These are phyloP conservation scores for Amylocarpus encephaloides DNA, from an alignment of 2,329 filamentous ascomycete genomes.

Conservation along the genomic window DNA sequence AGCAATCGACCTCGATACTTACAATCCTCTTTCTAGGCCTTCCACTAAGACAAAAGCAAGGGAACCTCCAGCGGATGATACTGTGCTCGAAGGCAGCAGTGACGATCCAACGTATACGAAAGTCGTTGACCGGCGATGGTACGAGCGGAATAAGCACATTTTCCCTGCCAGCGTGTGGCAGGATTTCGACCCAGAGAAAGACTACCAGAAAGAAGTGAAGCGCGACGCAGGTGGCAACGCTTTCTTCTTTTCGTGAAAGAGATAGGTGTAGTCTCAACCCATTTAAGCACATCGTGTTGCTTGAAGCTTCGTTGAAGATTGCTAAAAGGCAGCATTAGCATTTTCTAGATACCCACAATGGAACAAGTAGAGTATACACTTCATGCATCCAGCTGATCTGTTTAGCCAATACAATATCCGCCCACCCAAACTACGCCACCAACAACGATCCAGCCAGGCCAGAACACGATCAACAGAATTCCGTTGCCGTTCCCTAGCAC, in stretches of 20 bases:
- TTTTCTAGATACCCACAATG: slow-evolving; percentile 4
- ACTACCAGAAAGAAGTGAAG: slow-evolving; percentile 70
- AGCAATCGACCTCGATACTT: slow-evolving; percentile 22
- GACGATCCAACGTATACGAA: slow-evolving; percentile 82
- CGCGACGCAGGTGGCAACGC: slow-evolving; percentile 85
- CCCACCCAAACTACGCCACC: slow-evolving; percentile 13
- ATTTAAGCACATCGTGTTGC: not conserved
- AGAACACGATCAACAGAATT: slow-evolving; percentile 26
- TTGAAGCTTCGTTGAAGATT: not conserved
- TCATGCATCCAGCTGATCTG: slow-evolving; percentile 5
- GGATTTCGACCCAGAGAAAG: slow-evolving; percentile 84
- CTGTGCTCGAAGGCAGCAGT: slow-evolving; percentile 62
- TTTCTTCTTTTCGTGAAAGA: slow-evolving; percentile 69
- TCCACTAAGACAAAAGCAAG: slow-evolving; percentile 33
- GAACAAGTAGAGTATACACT: not conserved
- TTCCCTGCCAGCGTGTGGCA: slow-evolving; percentile 95
- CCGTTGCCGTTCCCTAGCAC: slow-evolving; percentile 26
- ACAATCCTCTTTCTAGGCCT: slow-evolving; percentile 36
- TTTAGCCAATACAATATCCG: slow-evolving; percentile 13
- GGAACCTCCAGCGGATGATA: slow-evolving; percentile 31
- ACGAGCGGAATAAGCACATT: slow-evolving; percentile 96
- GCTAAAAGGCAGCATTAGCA: slow-evolving; percentile 2
- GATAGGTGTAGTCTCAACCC: not conserved
- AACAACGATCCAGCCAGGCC: slow-evolving; percentile 30
- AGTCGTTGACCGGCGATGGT: slow-evolving; percentile 94